phyloP scores from a whole-genome alignment of 129 eudicot species.

The Sambucus nigra region DNA sequence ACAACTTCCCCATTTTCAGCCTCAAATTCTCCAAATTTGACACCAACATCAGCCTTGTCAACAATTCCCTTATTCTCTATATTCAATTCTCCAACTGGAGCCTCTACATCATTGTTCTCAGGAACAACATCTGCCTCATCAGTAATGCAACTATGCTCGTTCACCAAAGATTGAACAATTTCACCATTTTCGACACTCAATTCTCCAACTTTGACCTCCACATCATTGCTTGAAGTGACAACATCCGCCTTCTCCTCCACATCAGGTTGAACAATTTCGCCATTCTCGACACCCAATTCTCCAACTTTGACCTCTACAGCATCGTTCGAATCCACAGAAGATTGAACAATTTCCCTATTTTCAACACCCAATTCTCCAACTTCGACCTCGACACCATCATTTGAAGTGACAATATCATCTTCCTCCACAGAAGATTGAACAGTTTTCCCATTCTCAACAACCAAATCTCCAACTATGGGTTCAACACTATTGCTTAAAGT shows the following conservation, averaged over 20 bases:
- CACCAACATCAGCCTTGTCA: neutral
- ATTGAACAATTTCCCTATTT: neutral
- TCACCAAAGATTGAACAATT: too few relatives aligned
- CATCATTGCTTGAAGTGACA: neutral
- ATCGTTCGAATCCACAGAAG: too few relatives aligned
- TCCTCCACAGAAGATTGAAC: neutral
- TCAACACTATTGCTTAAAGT: neutral
- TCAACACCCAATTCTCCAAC: neutral
- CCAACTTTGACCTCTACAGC: too few relatives aligned
- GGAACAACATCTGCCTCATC: conserved; percentile 1
- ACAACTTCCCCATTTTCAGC: neutral
- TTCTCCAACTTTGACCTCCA: conserved; percentile 4
- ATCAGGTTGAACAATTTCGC: too few relatives aligned
- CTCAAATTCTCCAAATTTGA: neutral
- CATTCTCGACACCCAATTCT: too few relatives aligned
- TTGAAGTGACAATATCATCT: too few relatives aligned
- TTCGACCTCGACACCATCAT: conserved; percentile 9
- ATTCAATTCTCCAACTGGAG: too few relatives aligned
- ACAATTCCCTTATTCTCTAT: neutral
- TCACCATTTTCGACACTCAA: too few relatives aligned
- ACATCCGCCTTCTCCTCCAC: too few relatives aligned
- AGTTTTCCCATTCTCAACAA: conserved; percentile 4
- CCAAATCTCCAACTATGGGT: conserved; percentile 4
- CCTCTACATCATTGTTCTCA: neutral
- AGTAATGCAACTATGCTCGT: neutral